Conservation (phyloP, 306 rosid genomes). For the Corylus heterophylla region DNA sequence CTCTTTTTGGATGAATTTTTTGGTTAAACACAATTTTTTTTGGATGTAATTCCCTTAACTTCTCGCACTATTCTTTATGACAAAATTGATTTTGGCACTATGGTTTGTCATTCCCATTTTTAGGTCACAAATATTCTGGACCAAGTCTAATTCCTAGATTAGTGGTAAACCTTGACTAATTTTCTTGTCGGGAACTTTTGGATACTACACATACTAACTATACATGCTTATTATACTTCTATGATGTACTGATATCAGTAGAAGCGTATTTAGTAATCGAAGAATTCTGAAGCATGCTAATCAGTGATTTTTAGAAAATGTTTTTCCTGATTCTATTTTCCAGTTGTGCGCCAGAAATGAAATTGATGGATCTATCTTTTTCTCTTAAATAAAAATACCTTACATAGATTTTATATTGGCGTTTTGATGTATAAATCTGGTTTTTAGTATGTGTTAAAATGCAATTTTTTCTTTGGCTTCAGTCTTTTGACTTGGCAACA, state of each 20-base stretch:
- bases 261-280: neutral
- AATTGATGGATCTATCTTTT: neutral
- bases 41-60: neutral
- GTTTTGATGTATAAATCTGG: neutral
- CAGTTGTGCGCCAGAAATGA: neutral
- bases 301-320: neutral
- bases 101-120: neutral
- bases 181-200: neutral
- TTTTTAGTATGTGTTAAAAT: conserved; percentile 3
- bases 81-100: neutral
- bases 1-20: too few relatives aligned
- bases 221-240: neutral
- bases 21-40: too few relatives aligned
- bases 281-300: neutral
- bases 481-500: conserved; percentile 85
- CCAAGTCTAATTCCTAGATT: neutral
- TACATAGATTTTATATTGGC: neutral
- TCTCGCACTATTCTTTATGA: neutral
- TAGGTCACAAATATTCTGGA: too few relatives aligned
- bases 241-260: neutral
- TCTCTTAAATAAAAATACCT: neutral
- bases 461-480: conserved; percentile 11
- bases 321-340: neutral
- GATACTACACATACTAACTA: neutral
- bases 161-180: neutral